Percentiles rank a stretch among this genome's conserved stretches.
These are phyloP conservation scores for Aspergillus viridinutans DNA, from an alignment of 2,329 filamentous ascomycete species.

Conservation along the genomic window DNA sequence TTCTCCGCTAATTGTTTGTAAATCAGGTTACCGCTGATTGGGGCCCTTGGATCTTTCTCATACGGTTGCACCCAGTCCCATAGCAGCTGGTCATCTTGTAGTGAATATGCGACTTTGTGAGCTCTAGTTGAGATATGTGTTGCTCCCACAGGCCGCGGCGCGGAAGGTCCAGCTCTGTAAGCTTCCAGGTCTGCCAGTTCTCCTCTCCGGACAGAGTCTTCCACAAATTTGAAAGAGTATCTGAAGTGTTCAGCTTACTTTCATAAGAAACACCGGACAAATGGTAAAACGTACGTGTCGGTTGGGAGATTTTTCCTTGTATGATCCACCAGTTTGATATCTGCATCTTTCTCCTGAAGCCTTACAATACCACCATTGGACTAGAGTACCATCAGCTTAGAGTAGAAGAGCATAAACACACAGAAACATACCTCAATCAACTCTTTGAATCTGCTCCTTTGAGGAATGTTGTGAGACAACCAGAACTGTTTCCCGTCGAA, in stretches of 20 bases:
- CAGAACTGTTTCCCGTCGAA: conserved; percentile 57
- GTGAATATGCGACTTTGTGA: conserved; percentile 33
- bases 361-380: conserved; percentile 54
- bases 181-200: conserved; percentile 46
- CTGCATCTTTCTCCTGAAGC: conserved; percentile 51
- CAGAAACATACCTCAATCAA: conserved; percentile 40
- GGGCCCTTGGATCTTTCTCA: conserved; percentile 27
- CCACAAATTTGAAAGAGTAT: conserved; percentile 57
- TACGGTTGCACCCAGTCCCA: conserved; percentile 42
- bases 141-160: conserved; percentile 44
- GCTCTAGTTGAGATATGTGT: conserved; percentile 31
- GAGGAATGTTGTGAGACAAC: conserved; percentile 52
- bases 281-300: conserved; percentile 39
- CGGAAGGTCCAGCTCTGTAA: conserved; percentile 45
- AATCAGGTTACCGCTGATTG: conserved; percentile 39
- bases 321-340: conserved; percentile 58
- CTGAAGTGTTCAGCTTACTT: conserved; percentile 23
- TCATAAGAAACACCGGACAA: background rate
- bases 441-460: conserved; percentile 46
- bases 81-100: conserved; percentile 44
- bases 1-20: conserved; percentile 41
- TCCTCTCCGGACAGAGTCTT: conserved; percentile 49
- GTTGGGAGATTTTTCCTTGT: conserved; percentile 46
- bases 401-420: background rate
- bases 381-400: conserved; percentile 20